Percentiles rank a stretch among this genome's conserved stretches.
phyloP scores from a whole-genome alignment of 139 green algal species.

The Tetradesmus obliquus region DNA sequence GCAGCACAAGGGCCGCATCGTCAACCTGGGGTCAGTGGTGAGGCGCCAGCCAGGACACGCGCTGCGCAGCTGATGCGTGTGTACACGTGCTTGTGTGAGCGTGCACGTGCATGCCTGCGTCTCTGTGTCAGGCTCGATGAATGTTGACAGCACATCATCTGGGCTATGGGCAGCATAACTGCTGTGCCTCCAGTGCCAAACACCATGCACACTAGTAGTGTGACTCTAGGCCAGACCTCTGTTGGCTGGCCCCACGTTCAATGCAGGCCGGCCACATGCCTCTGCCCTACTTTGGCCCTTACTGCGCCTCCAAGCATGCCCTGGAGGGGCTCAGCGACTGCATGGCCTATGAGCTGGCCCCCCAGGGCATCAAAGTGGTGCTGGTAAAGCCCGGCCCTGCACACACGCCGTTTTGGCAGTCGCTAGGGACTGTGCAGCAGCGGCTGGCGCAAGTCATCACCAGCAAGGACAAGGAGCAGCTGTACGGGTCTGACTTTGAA shows the following conservation, averaged over 20 bases:
- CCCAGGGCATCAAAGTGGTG: slow-evolving; percentile 5
- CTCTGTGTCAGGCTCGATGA: too few species aligned
- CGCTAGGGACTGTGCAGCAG: not conserved
- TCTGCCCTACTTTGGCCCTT: slow-evolving; percentile 12
- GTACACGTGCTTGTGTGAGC: too few species aligned
- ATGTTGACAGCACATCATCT: too few species aligned
- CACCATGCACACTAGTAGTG: too few species aligned
- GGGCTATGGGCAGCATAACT: too few species aligned
- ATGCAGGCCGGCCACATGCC: slow-evolving; percentile 33
- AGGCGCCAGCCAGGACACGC: not conserved
- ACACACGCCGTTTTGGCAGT: not conserved
- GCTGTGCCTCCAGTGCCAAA: too few species aligned
- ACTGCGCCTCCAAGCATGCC: slow-evolving; percentile 41
- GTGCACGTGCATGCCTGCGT: not conserved
- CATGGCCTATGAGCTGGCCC: slow-evolving; percentile 34
- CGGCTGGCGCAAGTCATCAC: not conserved
- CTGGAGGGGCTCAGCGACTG: slow-evolving; percentile 44
- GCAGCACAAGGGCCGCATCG: slow-evolving; percentile 18
- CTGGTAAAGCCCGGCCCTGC: slow-evolving; percentile 4
- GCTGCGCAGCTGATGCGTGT: too few species aligned
- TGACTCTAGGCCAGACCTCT: too few species aligned
- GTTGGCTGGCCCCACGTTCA: not conserved
- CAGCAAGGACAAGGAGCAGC: not conserved
- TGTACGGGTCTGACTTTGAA: not conserved
- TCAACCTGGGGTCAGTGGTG: slow-evolving; percentile 55